Base-by-base conservation (phyloP, 2,329 filamentous ascomycete genomes). In the Tolypocladium album region DNA sequence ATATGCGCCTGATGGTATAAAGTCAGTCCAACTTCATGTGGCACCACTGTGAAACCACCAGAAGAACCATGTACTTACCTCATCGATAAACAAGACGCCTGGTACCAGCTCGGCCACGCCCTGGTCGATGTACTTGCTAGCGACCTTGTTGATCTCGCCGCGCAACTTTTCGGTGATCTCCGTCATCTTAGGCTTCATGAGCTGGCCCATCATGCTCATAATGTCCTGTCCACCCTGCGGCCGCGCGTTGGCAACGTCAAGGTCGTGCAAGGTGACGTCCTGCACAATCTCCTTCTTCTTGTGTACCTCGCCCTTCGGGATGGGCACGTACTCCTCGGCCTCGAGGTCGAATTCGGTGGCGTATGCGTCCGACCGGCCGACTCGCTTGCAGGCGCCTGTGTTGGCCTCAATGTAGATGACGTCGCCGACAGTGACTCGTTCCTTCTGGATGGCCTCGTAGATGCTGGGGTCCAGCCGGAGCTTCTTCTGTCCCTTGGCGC, bases 231-330 rank as follows among this genome's bases (percentile, higher is more conserved):
- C 94, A 58, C 94, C 94, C 78, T 97, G 92, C 5, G 94, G 94
- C 69, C 93, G 82, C 17, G 94, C 89, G 70, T 99, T 99, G 65
- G 94, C 94, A 64, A 97, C 88, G 71, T 99, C 94, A 60, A 99
- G 81, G 71, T 99, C 94, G 75, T 99, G 94, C 64, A 99, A 82
- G 55, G 94, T 97, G 64, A 99, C 94, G 70, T 99, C 94, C 74
- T 99, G 94, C 42, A 99, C 94, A 67, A 99, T 96, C 77, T 99
- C 94, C 81, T 99, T 99, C 86, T 97, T 97, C 85, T 99, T 99
- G 81, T 97, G 94, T 59, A 99, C 94, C 70, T 99, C 94, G 61
- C 94, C 94, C 80, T 99, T 99, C 61, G 94, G 94, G 64, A 99
- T 95, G 7, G 94, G 94, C 65, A 99, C 94, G 74, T 99, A 99